phyloP scores from a whole-genome alignment of 129 eudicot species.

The Flaveria trinervia region DNA sequence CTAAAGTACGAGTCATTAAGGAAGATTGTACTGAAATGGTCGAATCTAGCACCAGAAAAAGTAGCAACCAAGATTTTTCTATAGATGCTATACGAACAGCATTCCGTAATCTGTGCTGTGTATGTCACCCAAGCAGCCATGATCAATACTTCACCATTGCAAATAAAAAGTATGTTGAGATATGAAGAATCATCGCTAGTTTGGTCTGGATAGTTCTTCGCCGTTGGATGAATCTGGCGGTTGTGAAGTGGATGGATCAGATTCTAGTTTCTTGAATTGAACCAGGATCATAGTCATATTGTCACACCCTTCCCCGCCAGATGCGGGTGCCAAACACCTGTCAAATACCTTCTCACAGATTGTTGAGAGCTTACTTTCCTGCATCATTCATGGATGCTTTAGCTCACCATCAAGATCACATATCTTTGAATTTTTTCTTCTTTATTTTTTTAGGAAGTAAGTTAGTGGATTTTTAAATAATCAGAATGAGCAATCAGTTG shows the following conservation, averaged over 20 bases:
- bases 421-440: not conserved
- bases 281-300: constrained; percentile 93
- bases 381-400: constrained; percentile 23
- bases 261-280: constrained; percentile 61
- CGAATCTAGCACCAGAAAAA: constrained; percentile 13
- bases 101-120: not conserved
- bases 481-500: not conserved
- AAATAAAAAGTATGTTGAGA: constrained; percentile 25
- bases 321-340: constrained; percentile 69
- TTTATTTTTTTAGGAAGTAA: not conserved
- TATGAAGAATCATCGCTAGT: constrained; percentile 13
- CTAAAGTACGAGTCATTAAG: constrained; percentile 26
- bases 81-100: not conserved
- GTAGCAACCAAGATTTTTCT: not conserved
- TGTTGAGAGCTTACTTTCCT: constrained; percentile 72
- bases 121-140: not conserved
- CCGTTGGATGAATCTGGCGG: constrained; percentile 26
- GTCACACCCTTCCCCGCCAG: constrained; percentile 85
- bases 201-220: constrained; percentile 29
- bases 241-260: constrained; percentile 40
- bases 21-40: not conserved
- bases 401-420: not conserved
- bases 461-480: not conserved
- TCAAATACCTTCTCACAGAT: constrained; percentile 71
- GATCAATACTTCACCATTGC: constrained; percentile 27